Conservation (phyloP, 2,329 filamentous ascomycete genomes). For the Dendryphion nanum region DNA sequence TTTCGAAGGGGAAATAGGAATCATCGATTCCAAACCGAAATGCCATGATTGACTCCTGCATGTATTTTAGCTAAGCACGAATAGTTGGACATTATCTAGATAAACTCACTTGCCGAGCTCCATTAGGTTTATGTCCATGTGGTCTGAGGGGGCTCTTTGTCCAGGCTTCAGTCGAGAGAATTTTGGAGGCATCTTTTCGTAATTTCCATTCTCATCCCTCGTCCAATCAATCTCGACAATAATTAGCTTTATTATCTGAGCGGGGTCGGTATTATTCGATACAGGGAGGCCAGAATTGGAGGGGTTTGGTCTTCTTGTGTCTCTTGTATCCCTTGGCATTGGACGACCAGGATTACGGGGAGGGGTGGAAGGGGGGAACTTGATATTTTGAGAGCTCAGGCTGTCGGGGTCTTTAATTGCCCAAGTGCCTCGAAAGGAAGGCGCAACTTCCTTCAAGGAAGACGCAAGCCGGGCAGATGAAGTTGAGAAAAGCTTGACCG, state of each 20-base stretch:
- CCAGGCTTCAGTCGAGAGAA: conserved; percentile 22
- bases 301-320: not conserved
- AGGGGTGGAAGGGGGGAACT: not conserved
- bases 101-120: conserved; percentile 29
- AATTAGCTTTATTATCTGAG: conserved; percentile 5
- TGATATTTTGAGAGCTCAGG: no score
- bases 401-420: conserved; percentile 27
- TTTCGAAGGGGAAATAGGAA: conserved; percentile 9
- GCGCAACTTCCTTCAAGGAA: no score
- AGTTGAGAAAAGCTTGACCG: no score
- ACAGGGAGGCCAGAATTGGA: not conserved
- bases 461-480: no score
- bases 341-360: conserved; percentile 12
- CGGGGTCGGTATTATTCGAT: not conserved
- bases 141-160: conserved; percentile 10
- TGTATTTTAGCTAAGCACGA: conserved; percentile 7
- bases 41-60: conserved; percentile 27
- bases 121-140: conserved; percentile 34
- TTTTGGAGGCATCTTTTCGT: conserved; percentile 23
- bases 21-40: conserved; percentile 29
- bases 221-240: conserved; percentile 33
- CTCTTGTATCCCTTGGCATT: conserved; percentile 2
- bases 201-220: conserved; percentile 26
- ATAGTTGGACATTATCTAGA: not conserved
- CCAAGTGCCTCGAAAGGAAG: conserved; percentile 30